Evolutionary conservation across 768 basidiomycete genomes (phyloP).

Genomic region (Collybia mongolica): DNA sequence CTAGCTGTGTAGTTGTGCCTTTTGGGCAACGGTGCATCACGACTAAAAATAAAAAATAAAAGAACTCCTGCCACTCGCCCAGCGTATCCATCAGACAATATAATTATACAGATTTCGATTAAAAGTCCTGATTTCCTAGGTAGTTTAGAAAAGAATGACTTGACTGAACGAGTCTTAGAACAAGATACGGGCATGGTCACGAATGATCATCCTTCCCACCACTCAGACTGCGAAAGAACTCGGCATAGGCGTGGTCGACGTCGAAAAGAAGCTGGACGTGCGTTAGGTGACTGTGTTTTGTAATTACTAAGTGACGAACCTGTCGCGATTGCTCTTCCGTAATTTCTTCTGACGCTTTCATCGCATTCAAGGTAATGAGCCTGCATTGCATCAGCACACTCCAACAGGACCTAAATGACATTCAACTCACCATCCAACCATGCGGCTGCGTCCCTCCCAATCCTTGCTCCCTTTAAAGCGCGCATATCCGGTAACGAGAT

Average conservation of each 20-base stretch:
- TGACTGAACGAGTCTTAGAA: no score
- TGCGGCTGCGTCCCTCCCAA: constrained; percentile 93
- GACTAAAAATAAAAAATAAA: no score
- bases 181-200: constrained; percentile 2
- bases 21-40: no score
- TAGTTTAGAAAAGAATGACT: no score
- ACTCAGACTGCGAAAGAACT: constrained; percentile 82
- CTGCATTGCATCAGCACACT: constrained; percentile 32
- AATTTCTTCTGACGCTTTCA: constrained; percentile 97
- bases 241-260: constrained; percentile 93
- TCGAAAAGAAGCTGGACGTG: constrained; percentile 81
- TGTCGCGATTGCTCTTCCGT: constrained; percentile 94
- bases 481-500: constrained; percentile 92
- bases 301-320: constrained; percentile 38
- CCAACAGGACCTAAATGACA: neutral
- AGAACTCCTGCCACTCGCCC: no score
- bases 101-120: no score
- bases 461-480: constrained; percentile 93
- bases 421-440: constrained; percentile 80
- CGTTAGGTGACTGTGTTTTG: neutral
- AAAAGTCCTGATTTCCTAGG: no score
- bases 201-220: constrained; percentile 36
- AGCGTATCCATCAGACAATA: no score
- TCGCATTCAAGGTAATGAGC: constrained; percentile 94
- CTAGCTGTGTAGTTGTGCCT: no score